Evolutionary conservation across 805 yeast genomes (phyloP), one percentile per base, ranked within the genome.

Genomic region (Nakazawaea pomicola): DNA sequence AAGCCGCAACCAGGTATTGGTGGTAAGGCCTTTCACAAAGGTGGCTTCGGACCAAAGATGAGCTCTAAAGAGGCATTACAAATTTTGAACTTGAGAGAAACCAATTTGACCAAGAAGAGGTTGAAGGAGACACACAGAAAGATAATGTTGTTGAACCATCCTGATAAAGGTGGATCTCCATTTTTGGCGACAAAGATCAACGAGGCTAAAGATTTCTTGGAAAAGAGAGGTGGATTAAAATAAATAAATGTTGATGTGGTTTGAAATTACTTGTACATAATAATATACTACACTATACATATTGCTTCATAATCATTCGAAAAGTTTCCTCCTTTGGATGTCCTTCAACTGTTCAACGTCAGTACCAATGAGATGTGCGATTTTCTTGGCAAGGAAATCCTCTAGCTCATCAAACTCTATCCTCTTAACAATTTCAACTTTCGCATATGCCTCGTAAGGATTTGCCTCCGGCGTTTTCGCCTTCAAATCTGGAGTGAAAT

Each of bases 1-100:
- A 75, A 72, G 47, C 62, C 68, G 29, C 83, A 79, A 47, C 83
- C 88, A n/a, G 83, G 87, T 29, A 57, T 74, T 17, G 68, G 70
- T 43, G 83, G 83, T 9, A 75, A 78, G 49, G 78, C 83, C 16
- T 91, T 80, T 55, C 66, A 71, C 57, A 87, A 80, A 58, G 99
- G 98, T 43, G 87, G 96, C 1, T 91, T 91, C 63, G 96, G 90
- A 28, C 60, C 76, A n/a, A 93, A 91, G 61, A 88, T 91, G 95
- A 73, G 75, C 44, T 81, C 90, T 33, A 81, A 76, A 51, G 99
- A 91, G 58, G 97, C 97, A 3, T 70, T 89, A 46, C 89, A 78
- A 56, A 85, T 91, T 23, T 73, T 91, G 51, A 84, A 83, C 54
- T 67, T 89, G 52, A 80, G 75, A 49, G 93, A 84, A 58, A 67